These are phyloP conservation scores for Babesia bovis DNA, from an alignment of 169 alveolate species.

Conservation along the genomic window DNA sequence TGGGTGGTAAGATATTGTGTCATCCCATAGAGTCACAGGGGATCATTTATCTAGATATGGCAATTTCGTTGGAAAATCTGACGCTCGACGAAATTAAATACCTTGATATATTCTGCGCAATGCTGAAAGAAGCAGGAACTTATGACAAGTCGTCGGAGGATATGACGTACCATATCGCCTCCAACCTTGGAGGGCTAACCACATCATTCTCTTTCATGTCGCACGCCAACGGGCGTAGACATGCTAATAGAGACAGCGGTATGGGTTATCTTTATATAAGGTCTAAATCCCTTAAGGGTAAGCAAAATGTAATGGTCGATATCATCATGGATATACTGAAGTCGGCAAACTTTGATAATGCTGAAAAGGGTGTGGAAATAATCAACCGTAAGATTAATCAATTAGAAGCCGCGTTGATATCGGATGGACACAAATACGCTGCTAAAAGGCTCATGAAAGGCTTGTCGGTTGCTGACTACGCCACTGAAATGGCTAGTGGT, in stretches of 20 bases:
- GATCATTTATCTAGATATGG: conserved; percentile 71
- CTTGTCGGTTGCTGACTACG: conserved; percentile 66
- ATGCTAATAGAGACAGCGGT: conserved; percentile 61
- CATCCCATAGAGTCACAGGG: conserved; percentile 78
- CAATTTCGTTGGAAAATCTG: conserved; percentile 66
- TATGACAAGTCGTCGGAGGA: conserved; percentile 70
- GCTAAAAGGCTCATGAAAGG: conserved; percentile 53
- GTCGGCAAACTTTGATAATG: conserved; percentile 67
- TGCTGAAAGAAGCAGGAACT: conserved; percentile 74
- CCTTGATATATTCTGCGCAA: conserved; percentile 58
- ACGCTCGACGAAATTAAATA: conserved; percentile 72
- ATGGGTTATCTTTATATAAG: conserved; percentile 68
- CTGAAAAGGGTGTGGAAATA: conserved; percentile 72
- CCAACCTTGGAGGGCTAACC: conserved; percentile 67
- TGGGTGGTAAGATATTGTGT: conserved; percentile 36
- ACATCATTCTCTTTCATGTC: conserved; percentile 63
- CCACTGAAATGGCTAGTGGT: conserved; percentile 69
- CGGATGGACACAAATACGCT: conserved; percentile 63
- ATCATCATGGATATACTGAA: conserved; percentile 65
- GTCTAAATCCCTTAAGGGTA: conserved; percentile 67
- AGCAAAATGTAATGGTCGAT: conserved; percentile 66
- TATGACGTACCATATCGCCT: conserved; percentile 64
- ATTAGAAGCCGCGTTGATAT: conserved; percentile 54
- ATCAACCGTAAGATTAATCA: conserved; percentile 64
- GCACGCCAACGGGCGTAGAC: conserved; percentile 56